Conservation (phyloP, 1,284 basidiomycete genomes). For the Pterulicium gracile region DNA sequence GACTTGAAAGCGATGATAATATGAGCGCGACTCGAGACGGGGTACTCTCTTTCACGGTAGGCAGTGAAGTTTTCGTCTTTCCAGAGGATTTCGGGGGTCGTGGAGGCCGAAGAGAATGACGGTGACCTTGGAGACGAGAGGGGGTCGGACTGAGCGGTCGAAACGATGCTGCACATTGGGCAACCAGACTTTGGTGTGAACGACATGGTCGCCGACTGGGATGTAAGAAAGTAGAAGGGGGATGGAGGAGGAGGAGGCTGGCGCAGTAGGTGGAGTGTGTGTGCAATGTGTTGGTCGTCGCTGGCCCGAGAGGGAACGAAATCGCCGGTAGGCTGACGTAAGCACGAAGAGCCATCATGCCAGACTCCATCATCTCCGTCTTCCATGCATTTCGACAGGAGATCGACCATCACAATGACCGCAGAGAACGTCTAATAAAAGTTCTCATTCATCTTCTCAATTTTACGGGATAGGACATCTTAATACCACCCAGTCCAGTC, state of each 20-base stretch:
- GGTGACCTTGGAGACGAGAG: constrained; percentile 34
- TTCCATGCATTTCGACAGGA: constrained; percentile 59
- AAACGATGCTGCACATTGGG: constrained; percentile 63
- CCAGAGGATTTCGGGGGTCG: constrained; percentile 52
- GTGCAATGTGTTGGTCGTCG: too few species aligned
- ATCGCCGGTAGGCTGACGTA: too few species aligned
- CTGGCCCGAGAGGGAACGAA: background rate
- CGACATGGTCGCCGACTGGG: constrained; percentile 23
- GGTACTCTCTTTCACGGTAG: constrained; percentile 55
- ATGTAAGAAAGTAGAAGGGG: constrained; percentile 3
- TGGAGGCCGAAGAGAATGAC: constrained; percentile 30
- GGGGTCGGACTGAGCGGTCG: constrained; percentile 34
- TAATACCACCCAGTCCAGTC: constrained; percentile 40
- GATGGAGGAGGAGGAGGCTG: too few species aligned
- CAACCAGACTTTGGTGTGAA: constrained; percentile 57
- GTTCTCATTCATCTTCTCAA: too few species aligned
- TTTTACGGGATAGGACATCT: background rate
- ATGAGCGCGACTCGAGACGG: constrained; percentile 60
- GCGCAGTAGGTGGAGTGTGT: too few species aligned
- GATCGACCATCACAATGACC: constrained; percentile 66
- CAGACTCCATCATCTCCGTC: constrained; percentile 17
- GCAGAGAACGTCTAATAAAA: constrained; percentile 79
- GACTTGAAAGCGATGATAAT: constrained; percentile 67
- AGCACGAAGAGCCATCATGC: too few species aligned
- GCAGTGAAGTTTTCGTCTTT: constrained; percentile 65